Percentiles rank a stretch among this genome's conserved stretches.
These are phyloP conservation scores for Neurospora tetraspora DNA, from an alignment of 495 filamentous ascomycete genomes.

Conservation along the genomic window DNA sequence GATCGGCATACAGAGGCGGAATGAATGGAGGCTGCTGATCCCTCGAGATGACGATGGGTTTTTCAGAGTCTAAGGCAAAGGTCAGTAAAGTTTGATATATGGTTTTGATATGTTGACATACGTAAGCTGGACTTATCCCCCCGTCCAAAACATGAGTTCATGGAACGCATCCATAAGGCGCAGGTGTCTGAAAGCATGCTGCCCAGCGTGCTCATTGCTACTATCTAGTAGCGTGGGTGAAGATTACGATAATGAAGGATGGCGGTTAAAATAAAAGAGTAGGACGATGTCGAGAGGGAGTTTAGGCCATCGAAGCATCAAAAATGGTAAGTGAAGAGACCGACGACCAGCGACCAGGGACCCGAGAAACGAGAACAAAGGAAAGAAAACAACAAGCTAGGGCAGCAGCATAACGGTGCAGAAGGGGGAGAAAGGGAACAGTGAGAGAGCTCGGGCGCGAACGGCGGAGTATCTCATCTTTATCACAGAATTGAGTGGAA, in stretches of 20 bases:
- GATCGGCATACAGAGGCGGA: conserved; percentile 23
- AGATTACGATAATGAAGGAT: conserved; percentile 10
- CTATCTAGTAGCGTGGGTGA: conserved; percentile 3
- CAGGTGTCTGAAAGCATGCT: conserved; percentile 30
- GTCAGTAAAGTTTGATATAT: background rate
- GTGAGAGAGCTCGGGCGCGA: conserved; percentile 1
- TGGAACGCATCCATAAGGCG: conserved; percentile 30
- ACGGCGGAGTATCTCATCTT: conserved; percentile 6
- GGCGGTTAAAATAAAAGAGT: conserved; percentile 15
- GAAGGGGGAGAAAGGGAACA: background rate
- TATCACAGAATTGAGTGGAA: background rate
- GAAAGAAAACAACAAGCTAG: background rate
- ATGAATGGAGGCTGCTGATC: conserved; percentile 32
- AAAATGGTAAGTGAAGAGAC: conserved; percentile 14
- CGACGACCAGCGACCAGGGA: conserved; percentile 22
- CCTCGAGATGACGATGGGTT: conserved; percentile 22
- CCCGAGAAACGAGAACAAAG: conserved; percentile 4
- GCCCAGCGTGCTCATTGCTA: conserved; percentile 28
- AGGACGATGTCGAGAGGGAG: conserved; percentile 4
- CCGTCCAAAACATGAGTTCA: conserved; percentile 31
- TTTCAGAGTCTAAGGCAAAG: conserved; percentile 9
- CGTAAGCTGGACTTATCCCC: conserved; percentile 27
- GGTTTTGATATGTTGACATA: conserved; percentile 9
- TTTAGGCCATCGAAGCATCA: conserved; percentile 2
- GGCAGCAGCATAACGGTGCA: conserved; percentile 6